Base-by-base conservation (phyloP, 1,284 basidiomycete species). In the Farysia itapuensis region DNA sequence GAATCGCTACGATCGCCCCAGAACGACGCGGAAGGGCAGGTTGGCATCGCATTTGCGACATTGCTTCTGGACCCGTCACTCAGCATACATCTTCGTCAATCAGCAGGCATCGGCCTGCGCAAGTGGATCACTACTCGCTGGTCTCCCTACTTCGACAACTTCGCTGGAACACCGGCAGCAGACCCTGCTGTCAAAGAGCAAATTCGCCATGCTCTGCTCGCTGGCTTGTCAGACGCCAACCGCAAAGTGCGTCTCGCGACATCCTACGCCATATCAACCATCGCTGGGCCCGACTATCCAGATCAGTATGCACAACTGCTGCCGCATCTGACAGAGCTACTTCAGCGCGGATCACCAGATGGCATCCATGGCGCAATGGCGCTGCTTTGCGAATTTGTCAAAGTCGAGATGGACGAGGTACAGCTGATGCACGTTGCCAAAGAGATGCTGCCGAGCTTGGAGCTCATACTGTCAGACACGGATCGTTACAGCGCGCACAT, bases 371-470 rank as follows among this genome's bases (percentile, higher is more conserved):
- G 73, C 20, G 69, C 72, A 18, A 52, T 75, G 47, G 51, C 54
- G 15, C 67, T 74, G 34, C 46, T 75, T 19, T 51, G 58, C 23
- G 73, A 75, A 14, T 71, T 74, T 35, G 68, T 71, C 14, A 44
- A 59, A n/a, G 57, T 49, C 22, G 72, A 74, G 34, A 60, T 75
- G 54, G 73, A 75, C 45, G 73, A 75, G 37, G 49, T 63, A 15
- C 70, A 74, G 38, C 45, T 75, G 25, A 58, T 75, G 36, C 57
- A 59, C 5, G 64, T 72, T 3, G 61, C 70, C 8, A 63, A 59
- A 21, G 58, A 72, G 31, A 52, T 73, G 20, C 35, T 74, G 14
- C 73, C 73, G 4, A 48, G 52, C 9, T 54, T 75, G 15, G 70
- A 72, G 18, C 38, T 40, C 4, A 49, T 74, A 1, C 30, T 75